These are phyloP conservation scores for Triangularia verruculosa DNA, from an alignment of 2,329 filamentous ascomycete species.

Conservation along the genomic window DNA sequence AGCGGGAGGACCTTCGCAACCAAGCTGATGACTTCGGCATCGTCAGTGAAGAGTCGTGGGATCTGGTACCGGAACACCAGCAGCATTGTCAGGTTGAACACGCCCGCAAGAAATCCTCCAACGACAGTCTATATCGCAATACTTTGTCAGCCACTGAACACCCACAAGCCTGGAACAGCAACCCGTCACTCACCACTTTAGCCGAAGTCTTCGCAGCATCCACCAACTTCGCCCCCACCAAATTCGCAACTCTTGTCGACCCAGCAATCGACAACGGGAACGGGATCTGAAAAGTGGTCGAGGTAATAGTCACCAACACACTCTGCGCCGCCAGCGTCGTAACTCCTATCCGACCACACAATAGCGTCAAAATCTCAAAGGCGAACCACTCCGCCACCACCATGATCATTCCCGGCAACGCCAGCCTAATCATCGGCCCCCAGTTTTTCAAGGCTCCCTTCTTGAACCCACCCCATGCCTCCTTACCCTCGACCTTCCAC, in stretches of 20 bases:
- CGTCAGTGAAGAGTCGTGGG: constrained; percentile 74
- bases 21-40: constrained; percentile 64
- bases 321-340: constrained; percentile 84
- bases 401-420: constrained; percentile 88
- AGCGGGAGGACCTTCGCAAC: constrained; percentile 72
- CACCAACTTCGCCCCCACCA: constrained; percentile 83
- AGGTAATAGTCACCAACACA: constrained; percentile 73
- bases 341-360: constrained; percentile 73
- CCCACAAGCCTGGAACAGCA: no score
- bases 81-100: constrained; percentile 74
- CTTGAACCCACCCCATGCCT: constrained; percentile 82
- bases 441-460: constrained; percentile 68
- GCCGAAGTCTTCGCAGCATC: constrained; percentile 76
- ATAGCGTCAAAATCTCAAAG: constrained; percentile 88
- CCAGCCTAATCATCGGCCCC: constrained; percentile 81
- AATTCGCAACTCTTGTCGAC: constrained; percentile 83
- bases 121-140: constrained; percentile 48
- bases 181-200: constrained; percentile 59
- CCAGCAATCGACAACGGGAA: constrained; percentile 88
- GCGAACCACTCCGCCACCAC: constrained; percentile 90
- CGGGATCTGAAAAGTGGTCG: constrained; percentile 84
- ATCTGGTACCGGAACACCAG: constrained; percentile 68
- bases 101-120: constrained; percentile 66
- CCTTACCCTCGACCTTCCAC: constrained; percentile 63
- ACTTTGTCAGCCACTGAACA: background rate